phyloP scores from a whole-genome alignment of 2,329 filamentous ascomycete genomes.

The Metarhizium rileyi region DNA sequence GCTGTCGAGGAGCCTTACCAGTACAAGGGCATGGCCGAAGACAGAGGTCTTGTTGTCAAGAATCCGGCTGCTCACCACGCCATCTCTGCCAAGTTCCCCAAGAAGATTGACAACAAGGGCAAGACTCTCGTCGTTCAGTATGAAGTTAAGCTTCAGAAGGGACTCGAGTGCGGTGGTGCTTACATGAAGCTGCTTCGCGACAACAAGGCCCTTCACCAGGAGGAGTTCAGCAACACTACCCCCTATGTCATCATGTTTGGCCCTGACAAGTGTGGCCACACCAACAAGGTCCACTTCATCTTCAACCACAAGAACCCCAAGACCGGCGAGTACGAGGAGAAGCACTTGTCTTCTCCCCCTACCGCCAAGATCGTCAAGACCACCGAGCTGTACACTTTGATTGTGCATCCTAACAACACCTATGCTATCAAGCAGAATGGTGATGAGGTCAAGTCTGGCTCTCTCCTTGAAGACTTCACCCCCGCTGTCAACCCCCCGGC shows the following conservation, averaged over 20 bases:
- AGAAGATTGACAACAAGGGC: constrained; percentile 93
- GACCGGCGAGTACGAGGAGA: constrained; percentile 99
- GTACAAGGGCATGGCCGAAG: constrained; percentile 85
- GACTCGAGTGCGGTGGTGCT: constrained; percentile 93
- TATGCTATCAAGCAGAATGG: constrained; percentile 89
- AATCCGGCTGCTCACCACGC: constrained; percentile 96
- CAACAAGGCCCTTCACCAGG: constrained; percentile 91
- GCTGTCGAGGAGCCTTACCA: constrained; percentile 86
- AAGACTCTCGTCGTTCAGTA: constrained; percentile 98
- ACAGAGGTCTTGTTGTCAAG: constrained; percentile 97
- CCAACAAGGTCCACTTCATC: constrained; percentile 98
- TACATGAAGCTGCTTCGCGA: constrained; percentile 99
- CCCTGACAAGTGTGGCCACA: constrained; percentile 97
- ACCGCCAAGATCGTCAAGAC: constrained; percentile 84
- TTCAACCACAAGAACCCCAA: constrained; percentile 99
- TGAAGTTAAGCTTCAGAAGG: constrained; percentile 97
- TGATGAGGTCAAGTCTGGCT: constrained; percentile 78
- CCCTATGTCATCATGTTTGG: constrained; percentile 99
- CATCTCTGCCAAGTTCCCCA: constrained; percentile 97
- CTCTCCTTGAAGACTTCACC: constrained; percentile 84
- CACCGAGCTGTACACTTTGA: constrained; percentile 89
- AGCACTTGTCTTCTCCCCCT: constrained; percentile 82
- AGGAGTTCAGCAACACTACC: constrained; percentile 95
- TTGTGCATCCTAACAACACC: constrained; percentile 93
- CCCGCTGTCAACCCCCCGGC: constrained; percentile 87